Percentiles rank a stretch among this genome's conserved stretches.
Conservation (phyloP, 2,329 filamentous ascomycete species). For the Colletotrichum sp. region DNA sequence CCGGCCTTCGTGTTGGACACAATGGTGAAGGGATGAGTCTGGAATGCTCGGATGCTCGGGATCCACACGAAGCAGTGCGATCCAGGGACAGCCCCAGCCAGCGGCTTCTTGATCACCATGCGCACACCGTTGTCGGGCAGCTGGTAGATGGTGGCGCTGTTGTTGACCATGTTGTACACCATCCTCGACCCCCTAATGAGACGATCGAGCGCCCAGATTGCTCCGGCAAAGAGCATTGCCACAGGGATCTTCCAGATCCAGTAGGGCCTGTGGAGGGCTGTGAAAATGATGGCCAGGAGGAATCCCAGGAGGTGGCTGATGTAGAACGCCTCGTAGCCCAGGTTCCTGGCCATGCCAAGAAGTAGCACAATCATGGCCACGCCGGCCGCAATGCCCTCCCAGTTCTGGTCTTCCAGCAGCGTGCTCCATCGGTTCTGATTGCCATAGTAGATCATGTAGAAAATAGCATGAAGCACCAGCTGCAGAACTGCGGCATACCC, state of each 20-base stretch:
- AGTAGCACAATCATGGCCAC: slow-evolving; percentile 42
- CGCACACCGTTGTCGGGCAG: slow-evolving; percentile 50
- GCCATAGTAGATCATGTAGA: slow-evolving; percentile 37
- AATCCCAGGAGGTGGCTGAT: slow-evolving; percentile 47
- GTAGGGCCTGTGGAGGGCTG: slow-evolving; percentile 49
- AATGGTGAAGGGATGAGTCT: slow-evolving; percentile 63
- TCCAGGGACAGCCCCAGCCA: slow-evolving; percentile 25
- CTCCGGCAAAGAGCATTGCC: slow-evolving; percentile 41
- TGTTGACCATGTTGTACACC: slow-evolving; percentile 40
- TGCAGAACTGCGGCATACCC: slow-evolving; percentile 46
- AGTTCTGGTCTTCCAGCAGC: slow-evolving; percentile 32
- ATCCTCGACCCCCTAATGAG: slow-evolving; percentile 36
- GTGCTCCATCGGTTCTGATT: slow-evolving; percentile 20
- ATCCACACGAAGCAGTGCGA: slow-evolving; percentile 62
- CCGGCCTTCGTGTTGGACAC: slow-evolving; percentile 41
- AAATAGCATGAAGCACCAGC: slow-evolving; percentile 39
- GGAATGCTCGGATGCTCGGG: slow-evolving; percentile 52
- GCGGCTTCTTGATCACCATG: slow-evolving; percentile 48
- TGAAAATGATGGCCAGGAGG: slow-evolving; percentile 41
- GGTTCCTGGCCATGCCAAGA: slow-evolving; percentile 34
- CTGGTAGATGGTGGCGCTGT: slow-evolving; percentile 44
- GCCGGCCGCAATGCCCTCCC: slow-evolving; percentile 40
- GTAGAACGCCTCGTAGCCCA: slow-evolving; percentile 55
- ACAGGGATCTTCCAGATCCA: slow-evolving; percentile 40
- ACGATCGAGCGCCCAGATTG: slow-evolving; percentile 51